A percentile compares a stretch with the other conserved stretches of the same genome.
phyloP scores from a whole-genome alignment of 768 basidiomycete species.

The Trametes sanguinea region DNA sequence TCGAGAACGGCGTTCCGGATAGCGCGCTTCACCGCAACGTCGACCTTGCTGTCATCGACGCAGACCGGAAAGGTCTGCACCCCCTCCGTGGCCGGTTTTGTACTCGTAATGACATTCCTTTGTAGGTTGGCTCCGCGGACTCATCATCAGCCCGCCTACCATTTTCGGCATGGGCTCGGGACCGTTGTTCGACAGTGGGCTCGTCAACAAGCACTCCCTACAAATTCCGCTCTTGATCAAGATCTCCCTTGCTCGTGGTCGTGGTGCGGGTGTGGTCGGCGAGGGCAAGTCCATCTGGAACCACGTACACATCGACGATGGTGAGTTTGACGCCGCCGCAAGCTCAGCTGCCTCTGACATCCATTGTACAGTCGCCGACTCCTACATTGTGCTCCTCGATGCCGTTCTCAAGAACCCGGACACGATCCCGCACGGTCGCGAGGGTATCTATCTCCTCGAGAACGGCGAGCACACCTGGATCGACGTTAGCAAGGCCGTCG shows the following conservation, averaged over 20 bases:
- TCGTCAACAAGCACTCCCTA: slow-evolving; percentile 52
- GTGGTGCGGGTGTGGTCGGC: slow-evolving; percentile 53
- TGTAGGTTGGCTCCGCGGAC: slow-evolving; percentile 40
- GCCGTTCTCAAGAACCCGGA: slow-evolving; percentile 29
- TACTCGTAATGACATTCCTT: too few species aligned
- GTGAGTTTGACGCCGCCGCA: slow-evolving; percentile 32
- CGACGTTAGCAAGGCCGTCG: slow-evolving; percentile 38
- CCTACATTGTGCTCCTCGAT: slow-evolving; percentile 45
- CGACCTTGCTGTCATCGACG: slow-evolving; percentile 49
- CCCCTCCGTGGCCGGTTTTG: too few species aligned
- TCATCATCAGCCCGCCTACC: slow-evolving; percentile 55
- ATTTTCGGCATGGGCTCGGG: slow-evolving; percentile 58
- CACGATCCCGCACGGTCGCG: slow-evolving; percentile 33
- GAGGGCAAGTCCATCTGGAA: slow-evolving; percentile 62
- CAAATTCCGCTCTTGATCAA: slow-evolving; percentile 53
- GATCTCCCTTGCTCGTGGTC: slow-evolving; percentile 45
- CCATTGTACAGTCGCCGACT: slow-evolving; percentile 40
- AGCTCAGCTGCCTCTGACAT: not conserved
- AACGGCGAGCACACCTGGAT: slow-evolving; percentile 32
- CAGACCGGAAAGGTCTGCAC: slow-evolving; percentile 42
- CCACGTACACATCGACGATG: slow-evolving; percentile 56
- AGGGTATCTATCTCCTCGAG: slow-evolving; percentile 36
- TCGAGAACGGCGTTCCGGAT: slow-evolving; percentile 44
- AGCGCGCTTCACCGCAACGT: slow-evolving; percentile 52
- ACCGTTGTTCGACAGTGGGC: slow-evolving; percentile 48